A percentile compares a stretch with the other conserved stretches of the same genome.
Conservation (phyloP, 2,329 filamentous ascomycete genomes). For the Myriosclerotinia scirpicola region DNA sequence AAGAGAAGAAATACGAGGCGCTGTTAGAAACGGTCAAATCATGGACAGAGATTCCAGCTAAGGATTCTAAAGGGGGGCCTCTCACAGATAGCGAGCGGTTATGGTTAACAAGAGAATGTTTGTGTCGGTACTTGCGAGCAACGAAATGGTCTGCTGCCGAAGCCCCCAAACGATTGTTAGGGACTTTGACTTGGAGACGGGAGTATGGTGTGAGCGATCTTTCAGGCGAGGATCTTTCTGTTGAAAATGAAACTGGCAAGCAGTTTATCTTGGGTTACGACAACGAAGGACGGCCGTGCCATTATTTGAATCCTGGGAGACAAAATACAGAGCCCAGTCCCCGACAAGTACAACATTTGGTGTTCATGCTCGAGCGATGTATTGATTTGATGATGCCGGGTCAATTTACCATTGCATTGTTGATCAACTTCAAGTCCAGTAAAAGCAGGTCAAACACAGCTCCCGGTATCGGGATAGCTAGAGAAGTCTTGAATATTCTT, state of each 20-base stretch:
- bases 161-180: constrained; percentile 74
- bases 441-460: constrained; percentile 70
- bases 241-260: constrained; percentile 96
- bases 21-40: constrained; percentile 68
- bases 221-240: constrained; percentile 82
- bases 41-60: constrained; percentile 70
- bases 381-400: constrained; percentile 84
- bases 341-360: constrained; percentile 87
- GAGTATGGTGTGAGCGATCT: constrained; percentile 78
- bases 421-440: constrained; percentile 88
- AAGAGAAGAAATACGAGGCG: constrained; percentile 77
- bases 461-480: constrained; percentile 72
- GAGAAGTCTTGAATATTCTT: constrained; percentile 84
- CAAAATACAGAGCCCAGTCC: constrained; percentile 90
- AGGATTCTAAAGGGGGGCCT: constrained; percentile 58
- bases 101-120: constrained; percentile 89
- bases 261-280: constrained; percentile 89
- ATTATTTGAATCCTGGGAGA: constrained; percentile 83
- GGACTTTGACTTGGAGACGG: constrained; percentile 82
- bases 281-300: constrained; percentile 78
- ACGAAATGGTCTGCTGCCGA: constrained; percentile 84
- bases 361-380: constrained; percentile 91
- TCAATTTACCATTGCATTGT: constrained; percentile 80
- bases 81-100: constrained; percentile 78
- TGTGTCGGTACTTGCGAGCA: constrained; percentile 88